Percentiles rank a stretch among this genome's conserved stretches.
These are phyloP conservation scores for Aspergillus nidulans DNA, from an alignment of 495 filamentous ascomycete species.

Conservation along the genomic window DNA sequence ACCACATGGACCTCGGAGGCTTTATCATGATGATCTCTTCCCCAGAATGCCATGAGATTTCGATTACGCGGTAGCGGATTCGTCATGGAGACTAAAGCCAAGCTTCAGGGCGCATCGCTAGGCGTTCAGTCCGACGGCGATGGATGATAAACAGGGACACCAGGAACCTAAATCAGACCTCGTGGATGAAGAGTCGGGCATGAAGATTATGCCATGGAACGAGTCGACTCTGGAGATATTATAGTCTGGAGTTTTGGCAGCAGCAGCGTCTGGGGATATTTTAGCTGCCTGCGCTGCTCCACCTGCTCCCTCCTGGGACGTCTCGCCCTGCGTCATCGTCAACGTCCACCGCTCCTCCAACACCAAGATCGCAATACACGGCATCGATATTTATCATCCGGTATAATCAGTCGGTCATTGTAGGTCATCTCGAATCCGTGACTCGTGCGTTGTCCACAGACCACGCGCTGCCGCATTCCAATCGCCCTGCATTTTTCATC, in stretches of 20 bases:
- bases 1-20: not conserved
- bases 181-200: not conserved
- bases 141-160: not conserved
- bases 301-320: not conserved
- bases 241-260: not conserved
- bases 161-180: not conserved
- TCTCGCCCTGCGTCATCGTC: slow-evolving; percentile 1
- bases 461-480: slow-evolving; percentile 16
- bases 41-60: no score
- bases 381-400: slow-evolving; percentile 6
- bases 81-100: not conserved
- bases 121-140: not conserved
- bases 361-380: not conserved
- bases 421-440: slow-evolving; percentile 8
- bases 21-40: not conserved
- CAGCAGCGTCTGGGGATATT: slow-evolving; percentile 6
- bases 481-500: slow-evolving; percentile 19
- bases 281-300: slow-evolving; percentile 10
- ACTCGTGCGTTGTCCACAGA: not conserved
- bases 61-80: not conserved
- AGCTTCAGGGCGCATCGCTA: slow-evolving; percentile 9
- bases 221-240: not conserved
- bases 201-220: not conserved
- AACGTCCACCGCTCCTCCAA: slow-evolving; percentile 1
- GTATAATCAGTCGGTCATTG: not conserved